Conservation (phyloP, 164 flowering plant species). For the Vitis rupestris region DNA sequence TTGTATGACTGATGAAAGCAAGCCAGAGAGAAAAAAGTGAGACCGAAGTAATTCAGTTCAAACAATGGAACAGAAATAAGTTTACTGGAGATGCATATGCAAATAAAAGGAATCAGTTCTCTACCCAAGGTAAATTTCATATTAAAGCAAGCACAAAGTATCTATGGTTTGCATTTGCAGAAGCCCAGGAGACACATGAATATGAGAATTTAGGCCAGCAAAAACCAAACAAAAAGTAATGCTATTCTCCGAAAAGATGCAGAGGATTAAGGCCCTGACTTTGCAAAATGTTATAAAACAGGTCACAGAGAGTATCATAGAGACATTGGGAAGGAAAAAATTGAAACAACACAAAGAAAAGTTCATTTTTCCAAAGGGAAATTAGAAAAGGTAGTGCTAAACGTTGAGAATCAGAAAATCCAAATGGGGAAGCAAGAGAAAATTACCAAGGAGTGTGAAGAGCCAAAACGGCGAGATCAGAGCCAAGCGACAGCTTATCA, state of each 20-base stretch:
- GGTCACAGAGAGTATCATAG: not conserved
- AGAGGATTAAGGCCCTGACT: too few species aligned
- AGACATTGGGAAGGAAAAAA: not conserved
- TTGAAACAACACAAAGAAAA: not conserved
- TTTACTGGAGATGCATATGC: too few species aligned
- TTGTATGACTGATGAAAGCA: slow-evolving; percentile 73
- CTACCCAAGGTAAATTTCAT: too few species aligned
- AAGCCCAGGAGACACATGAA: too few species aligned
- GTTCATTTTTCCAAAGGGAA: not conserved
- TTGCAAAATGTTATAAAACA: too few species aligned
- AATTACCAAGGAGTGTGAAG: slow-evolving; percentile 93
- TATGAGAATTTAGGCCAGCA: too few species aligned
- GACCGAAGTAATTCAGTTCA: not conserved
- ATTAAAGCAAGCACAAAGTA: too few species aligned
- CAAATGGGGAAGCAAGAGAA: slow-evolving; percentile 2
- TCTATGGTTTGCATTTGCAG: too few species aligned
- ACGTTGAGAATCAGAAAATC: not conserved
- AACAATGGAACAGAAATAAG: not conserved
- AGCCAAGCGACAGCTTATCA: slow-evolving; percentile 62
- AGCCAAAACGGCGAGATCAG: slow-evolving; percentile 46
- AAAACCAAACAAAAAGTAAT: too few species aligned
- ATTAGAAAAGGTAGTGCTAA: not conserved
- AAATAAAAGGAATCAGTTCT: too few species aligned
- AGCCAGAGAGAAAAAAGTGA: not conserved
- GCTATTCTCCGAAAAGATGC: too few species aligned